These are phyloP conservation scores for Dipteronia dyeriana DNA, from an alignment of 345 rosid genomes.

Conservation along the genomic window DNA sequence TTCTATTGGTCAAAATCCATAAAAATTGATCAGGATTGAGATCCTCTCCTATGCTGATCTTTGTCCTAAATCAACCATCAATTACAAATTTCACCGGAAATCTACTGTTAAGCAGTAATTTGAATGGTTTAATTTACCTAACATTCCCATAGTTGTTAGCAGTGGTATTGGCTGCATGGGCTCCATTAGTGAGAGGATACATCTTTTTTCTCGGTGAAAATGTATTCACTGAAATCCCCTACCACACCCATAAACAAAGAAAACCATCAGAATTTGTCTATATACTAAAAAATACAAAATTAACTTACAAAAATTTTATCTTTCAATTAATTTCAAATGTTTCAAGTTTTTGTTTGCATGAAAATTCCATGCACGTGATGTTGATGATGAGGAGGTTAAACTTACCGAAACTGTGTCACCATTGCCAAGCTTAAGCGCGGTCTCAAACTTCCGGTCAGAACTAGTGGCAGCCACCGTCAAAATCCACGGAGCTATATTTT, in stretches of 20 bases:
- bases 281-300: too few species aligned
- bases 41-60: too few species aligned
- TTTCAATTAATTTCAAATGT: too few species aligned
- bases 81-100: too few species aligned
- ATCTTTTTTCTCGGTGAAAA: constrained; percentile 49
- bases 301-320: too few species aligned
- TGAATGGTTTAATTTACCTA: constrained; percentile 36
- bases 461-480: constrained; percentile 75
- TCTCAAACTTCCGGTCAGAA: constrained; percentile 58
- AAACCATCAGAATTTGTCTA: neutral
- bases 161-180: constrained; percentile 47
- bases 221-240: constrained; percentile 75
- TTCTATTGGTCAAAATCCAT: too few species aligned
- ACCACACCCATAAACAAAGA: neutral
- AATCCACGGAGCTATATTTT: constrained; percentile 88
- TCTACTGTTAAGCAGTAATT: too few species aligned
- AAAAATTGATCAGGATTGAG: too few species aligned
- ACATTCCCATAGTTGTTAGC: constrained; percentile 39
- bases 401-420: constrained; percentile 48
- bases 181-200: constrained; percentile 70
- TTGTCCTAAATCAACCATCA: too few species aligned
- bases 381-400: neutral
- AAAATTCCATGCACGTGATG: neutral
- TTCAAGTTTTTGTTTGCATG: too few species aligned
- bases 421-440: constrained; percentile 59